These are phyloP conservation scores for Hyphopichia buzzinii DNA, from an alignment of 1,139 yeast genomes.

Conservation along the genomic window DNA sequence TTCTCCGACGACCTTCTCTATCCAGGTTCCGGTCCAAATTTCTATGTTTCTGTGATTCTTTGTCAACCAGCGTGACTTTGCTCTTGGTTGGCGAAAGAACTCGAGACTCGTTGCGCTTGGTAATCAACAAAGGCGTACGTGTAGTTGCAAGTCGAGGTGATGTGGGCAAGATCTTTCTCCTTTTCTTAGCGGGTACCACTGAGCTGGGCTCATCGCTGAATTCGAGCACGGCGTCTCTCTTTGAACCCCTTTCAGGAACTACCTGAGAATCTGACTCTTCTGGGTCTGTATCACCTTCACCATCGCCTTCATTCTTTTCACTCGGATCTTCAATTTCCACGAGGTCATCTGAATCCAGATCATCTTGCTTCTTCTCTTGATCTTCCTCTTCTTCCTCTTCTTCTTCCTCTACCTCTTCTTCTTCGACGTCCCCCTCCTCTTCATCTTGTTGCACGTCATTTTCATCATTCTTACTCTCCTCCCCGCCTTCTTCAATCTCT, in stretches of 20 bases:
- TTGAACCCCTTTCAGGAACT: not conserved
- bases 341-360: not conserved
- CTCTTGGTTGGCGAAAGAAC: slow-evolving; percentile 1
- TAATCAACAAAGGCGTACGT: not conserved
- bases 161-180: not conserved
- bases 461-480: not conserved
- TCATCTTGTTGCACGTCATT: too few species aligned
- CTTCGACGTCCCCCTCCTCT: too few species aligned
- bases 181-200: not conserved
- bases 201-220: not conserved
- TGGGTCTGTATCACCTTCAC: not conserved
- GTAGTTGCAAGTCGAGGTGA: not conserved
- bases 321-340: too few species aligned
- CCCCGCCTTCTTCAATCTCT: not conserved
- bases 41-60: too few species aligned
- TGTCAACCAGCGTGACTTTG: too few species aligned
- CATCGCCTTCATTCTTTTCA: not conserved
- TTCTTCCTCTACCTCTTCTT: too few species aligned
- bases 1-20: too few species aligned
- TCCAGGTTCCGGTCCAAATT: too few species aligned
- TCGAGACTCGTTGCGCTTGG: not conserved
- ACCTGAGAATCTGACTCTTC: not conserved
- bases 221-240: not conserved
- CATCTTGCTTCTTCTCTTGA: not conserved
- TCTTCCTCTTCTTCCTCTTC: not conserved